Conservation (phyloP, 345 rosid genomes). For the Hibiscus mutabilis region DNA sequence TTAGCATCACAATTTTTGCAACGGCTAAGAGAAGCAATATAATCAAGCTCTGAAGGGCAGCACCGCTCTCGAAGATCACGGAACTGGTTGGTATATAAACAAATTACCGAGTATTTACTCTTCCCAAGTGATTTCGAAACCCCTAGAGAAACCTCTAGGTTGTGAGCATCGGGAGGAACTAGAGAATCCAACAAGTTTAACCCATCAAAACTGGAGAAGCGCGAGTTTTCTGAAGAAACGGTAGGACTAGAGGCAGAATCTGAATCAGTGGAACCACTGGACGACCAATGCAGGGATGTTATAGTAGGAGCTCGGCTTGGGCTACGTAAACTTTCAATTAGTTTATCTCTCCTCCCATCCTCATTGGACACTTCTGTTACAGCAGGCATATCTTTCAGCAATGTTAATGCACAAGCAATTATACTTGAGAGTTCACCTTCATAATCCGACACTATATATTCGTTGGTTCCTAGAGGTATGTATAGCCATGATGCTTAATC, state of each 20-base stretch:
- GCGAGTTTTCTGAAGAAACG: constrained; percentile 46
- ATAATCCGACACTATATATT: constrained; percentile 62
- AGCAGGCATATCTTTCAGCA: constrained; percentile 35
- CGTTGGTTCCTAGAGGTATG: constrained; percentile 48
- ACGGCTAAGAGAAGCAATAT: constrained; percentile 77
- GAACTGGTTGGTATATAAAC: constrained; percentile 68
- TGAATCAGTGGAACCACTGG: constrained; percentile 49
- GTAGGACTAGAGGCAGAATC: constrained; percentile 34
- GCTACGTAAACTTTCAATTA: constrained; percentile 25
- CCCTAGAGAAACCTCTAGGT: constrained; percentile 62
- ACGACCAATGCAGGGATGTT: constrained; percentile 48
- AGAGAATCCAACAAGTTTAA: constrained; percentile 51
- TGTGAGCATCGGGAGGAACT: constrained; percentile 39
- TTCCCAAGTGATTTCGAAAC: constrained; percentile 52
- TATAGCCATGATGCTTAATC: constrained; percentile 80
- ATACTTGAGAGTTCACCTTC: constrained; percentile 91
- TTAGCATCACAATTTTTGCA: constrained; percentile 94
- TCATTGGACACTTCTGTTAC: constrained; percentile 21
- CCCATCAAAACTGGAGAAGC: constrained; percentile 72
- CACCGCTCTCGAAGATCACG: constrained; percentile 62
- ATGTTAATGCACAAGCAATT: constrained; percentile 80
- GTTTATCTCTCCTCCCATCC: constrained; percentile 29
- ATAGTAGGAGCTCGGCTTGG: constrained; percentile 31
- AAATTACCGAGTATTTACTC: constrained; percentile 72
- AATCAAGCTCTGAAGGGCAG: constrained; percentile 77